Percentiles rank a stretch among this genome's conserved stretches.
Conservation (phyloP, 352 stramenopile genomes). For the Phytophthora europaea region DNA sequence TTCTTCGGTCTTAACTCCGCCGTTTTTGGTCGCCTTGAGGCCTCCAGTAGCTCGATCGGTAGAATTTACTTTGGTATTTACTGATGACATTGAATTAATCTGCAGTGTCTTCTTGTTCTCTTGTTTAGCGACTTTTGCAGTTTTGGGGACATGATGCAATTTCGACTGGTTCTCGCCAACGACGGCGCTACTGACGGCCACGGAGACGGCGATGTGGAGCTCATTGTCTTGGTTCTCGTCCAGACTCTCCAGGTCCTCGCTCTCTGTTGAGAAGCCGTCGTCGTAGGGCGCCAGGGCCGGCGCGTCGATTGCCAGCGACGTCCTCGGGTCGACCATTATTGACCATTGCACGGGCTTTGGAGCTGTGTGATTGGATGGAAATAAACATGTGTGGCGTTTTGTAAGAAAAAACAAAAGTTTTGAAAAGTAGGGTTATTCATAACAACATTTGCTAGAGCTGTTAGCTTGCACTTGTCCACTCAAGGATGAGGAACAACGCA, state of each 20-base stretch:
- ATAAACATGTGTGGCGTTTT: background rate
- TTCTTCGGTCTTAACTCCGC: conserved; percentile 2
- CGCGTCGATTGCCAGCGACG: conserved; percentile 26
- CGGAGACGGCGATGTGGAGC: background rate
- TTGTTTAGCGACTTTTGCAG: background rate
- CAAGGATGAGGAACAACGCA: too few species aligned
- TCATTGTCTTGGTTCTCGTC: background rate
- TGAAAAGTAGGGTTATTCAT: background rate
- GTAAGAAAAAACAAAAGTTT: background rate
- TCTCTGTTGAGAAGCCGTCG: conserved; percentile 47
- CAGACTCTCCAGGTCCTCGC: conserved; percentile 25
- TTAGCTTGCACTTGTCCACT: too few species aligned
- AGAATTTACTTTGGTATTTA: background rate
- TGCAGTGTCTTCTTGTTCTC: background rate
- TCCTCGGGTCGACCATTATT: conserved; percentile 32
- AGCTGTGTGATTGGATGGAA: conserved; percentile 15
- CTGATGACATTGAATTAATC: background rate
- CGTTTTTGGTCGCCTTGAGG: background rate
- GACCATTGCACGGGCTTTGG: background rate
- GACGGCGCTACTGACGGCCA: background rate
- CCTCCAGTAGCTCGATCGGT: background rate
- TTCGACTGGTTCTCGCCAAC: conserved; percentile 21
- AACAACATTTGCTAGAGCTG: too few species aligned
- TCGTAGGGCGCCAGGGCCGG: conserved; percentile 29
- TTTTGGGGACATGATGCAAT: conserved; percentile 5